Evolutionary conservation across 1,139 yeast genomes (phyloP), one percentile per base, ranked within the genome.

Genomic region (Blastobotrys illinoisensis): DNA sequence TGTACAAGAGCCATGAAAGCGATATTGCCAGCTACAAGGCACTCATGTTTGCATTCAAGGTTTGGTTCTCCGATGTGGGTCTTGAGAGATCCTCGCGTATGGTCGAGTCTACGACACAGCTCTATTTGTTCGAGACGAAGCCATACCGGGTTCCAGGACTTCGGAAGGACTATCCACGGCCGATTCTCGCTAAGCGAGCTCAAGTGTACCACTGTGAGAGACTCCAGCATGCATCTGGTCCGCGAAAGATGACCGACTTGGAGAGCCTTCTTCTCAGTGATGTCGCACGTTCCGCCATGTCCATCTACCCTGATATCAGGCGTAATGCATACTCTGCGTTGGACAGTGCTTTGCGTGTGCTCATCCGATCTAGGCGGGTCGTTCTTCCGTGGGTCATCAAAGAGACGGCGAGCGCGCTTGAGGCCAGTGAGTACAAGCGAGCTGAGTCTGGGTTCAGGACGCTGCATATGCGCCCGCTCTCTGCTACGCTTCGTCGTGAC

Each of bases 61-160:
- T 86, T 9, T 93, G 96, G 90, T 82, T 93, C 60, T 79, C 88
- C 16, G 95, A 90, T 67, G 86, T 87, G 24, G 96, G 96, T 1
- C 78, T 82, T 59, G 96, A 88, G 63, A 75, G 87, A 13, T 74
- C 85, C 0, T 79, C 85, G 51, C 85, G 79, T 52, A 73, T 80
- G 11, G 81, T 84, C 58, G 80, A 79, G 43, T 74, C 73, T 47
- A 69, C 77, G 9, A 66, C 69, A 40, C 69, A 79, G 23, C 76
- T 79, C 47, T 74, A 79, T 56, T 73, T 74, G 1, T 78, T 74
- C 58, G 73, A 80, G 58, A 77, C 75, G 44, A 75, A 76, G 50
- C 74, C 74, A 32, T 82, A 77, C 63, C 65, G 76, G 23, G 63
- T 79, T 3, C 72, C 79, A 0, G 82, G 82, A 23, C 61, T 84